Evolutionary conservation across 1,284 basidiomycete genomes (phyloP).

Genomic region (Irpex lacteus): DNA sequence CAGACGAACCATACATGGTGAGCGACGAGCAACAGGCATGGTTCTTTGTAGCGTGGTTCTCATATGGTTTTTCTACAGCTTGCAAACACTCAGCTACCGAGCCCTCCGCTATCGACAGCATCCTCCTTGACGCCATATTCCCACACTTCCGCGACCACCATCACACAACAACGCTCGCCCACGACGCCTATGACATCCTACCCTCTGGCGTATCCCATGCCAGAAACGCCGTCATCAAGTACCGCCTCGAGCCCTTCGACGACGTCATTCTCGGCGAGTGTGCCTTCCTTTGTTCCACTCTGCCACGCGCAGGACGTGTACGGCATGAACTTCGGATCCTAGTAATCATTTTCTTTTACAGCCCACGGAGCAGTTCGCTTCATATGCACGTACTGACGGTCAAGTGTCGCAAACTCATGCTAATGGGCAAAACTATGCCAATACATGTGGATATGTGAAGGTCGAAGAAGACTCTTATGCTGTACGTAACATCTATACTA

Average conservation of each 20-base stretch:
- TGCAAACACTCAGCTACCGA: constrained; percentile 5
- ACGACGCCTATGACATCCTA: constrained; percentile 37
- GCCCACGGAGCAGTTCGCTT: constrained; percentile 51
- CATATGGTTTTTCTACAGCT: background rate
- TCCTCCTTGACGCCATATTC: constrained; percentile 3
- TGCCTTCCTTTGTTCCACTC: constrained; percentile 37
- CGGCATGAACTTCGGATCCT: constrained; percentile 41
- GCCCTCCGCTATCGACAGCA: constrained; percentile 8
- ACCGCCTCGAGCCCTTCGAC: constrained; percentile 69
- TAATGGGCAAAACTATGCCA: background rate
- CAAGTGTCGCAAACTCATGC: constrained; percentile 1
- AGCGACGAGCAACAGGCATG: constrained; percentile 16
- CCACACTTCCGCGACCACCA: constrained; percentile 18
- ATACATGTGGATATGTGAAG: constrained; percentile 25
- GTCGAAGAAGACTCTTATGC: constrained; percentile 66
- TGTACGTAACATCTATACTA: constrained; percentile 35
- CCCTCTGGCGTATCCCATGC: constrained; percentile 54
- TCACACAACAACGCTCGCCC: constrained; percentile 25
- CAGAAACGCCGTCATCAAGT: constrained; percentile 69
- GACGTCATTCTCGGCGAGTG: constrained; percentile 78
- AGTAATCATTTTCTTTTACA: constrained; percentile 46
- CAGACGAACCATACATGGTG: constrained; percentile 60
- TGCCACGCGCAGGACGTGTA: constrained; percentile 27
- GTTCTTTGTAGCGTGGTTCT: background rate
- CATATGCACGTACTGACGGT: constrained; percentile 17